Evolutionary conservation across 441 rosid genomes (phyloP), one percentile per base, ranked within the genome.

Genomic region (Brassica hybrid): DNA sequence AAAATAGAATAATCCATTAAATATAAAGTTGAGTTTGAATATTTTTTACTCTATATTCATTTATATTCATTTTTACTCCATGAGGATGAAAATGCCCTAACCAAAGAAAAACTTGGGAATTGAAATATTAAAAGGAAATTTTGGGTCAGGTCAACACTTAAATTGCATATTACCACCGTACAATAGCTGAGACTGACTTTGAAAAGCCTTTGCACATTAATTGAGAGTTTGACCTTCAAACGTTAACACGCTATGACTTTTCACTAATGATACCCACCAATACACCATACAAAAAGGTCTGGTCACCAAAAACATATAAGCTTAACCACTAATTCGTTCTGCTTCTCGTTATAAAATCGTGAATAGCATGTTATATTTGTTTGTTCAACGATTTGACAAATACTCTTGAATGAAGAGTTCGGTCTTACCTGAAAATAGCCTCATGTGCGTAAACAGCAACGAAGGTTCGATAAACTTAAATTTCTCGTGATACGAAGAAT

Each of bases 121-220:
- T 7, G 65, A 16, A 7, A 50, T n/a, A 2, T 14, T 48, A 21
- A 14, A 63, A 23, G 25, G 43, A 63, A 62, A 16, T 13, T 18
- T 43, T 65, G 1, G 72, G 80, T 77, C 56, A 71, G 72, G 80
- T 77, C 56, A 58, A 43, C 14, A 1, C 14, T 64, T 8, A 9
- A 76, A 57, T 65, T 71, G 71, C 76, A 64, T 57, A 65, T 77
- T 65, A 71, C 38, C 72, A n/a, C n/a, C n/a, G 67, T 77, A 71
- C 54, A 50, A 57, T 56, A 13, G 3, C 5, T 76, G 50, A 61
- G 30, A 14, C 52, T 76, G 75, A 63, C 75, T 63, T 56, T 63
- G 65, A 32, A 45, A 59, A 30, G 16, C 3, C 58, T 67, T 61
- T 43, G 58, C 56, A 23, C 12, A 45, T 21, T 45, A 45, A 45